A percentile compares a stretch with the other conserved stretches of the same genome.
Evolutionary conservation across 768 basidiomycete genomes (phyloP).

Genomic region (Boletus rubroflammeus): DNA sequence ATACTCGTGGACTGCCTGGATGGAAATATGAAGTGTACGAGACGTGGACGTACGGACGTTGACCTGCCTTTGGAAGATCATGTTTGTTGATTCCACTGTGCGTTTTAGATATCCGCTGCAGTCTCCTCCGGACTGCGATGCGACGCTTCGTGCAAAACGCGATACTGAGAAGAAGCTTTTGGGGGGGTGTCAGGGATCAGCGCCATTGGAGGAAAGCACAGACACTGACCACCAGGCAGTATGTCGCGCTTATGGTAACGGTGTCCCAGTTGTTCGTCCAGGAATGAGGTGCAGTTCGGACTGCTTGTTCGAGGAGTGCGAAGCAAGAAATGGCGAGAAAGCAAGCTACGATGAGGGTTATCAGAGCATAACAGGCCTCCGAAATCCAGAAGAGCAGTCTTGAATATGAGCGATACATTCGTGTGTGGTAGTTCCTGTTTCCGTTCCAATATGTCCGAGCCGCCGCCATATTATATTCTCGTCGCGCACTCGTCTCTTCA

Average conservation of each 20-base stretch:
- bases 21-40: not conserved
- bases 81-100: slow-evolving; percentile 47
- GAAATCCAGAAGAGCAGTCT: slow-evolving; percentile 50
- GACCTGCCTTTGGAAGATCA: slow-evolving; percentile 58
- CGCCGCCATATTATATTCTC: slow-evolving; percentile 66
- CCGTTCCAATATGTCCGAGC: slow-evolving; percentile 23
- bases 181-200: not conserved
- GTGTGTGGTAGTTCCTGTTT: not conserved
- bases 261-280: slow-evolving; percentile 67
- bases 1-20: slow-evolving; percentile 61
- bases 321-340: slow-evolving; percentile 61
- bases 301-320: slow-evolving; percentile 67
- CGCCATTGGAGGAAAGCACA: not conserved
- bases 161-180: slow-evolving; percentile 54
- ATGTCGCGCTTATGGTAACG: slow-evolving; percentile 66
- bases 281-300: slow-evolving; percentile 55
- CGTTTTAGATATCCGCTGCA: slow-evolving; percentile 65
- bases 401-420: slow-evolving; percentile 32
- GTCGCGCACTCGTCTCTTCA: slow-evolving; percentile 53
- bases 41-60: not conserved
- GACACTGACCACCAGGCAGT: slow-evolving; percentile 61
- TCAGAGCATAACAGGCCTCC: slow-evolving; percentile 48
- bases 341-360: slow-evolving; percentile 48
- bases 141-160: slow-evolving; percentile 66
- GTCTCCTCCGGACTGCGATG: slow-evolving; percentile 57